Conservation (phyloP, 139 green algal species). For the Penium margaritaceum region DNA sequence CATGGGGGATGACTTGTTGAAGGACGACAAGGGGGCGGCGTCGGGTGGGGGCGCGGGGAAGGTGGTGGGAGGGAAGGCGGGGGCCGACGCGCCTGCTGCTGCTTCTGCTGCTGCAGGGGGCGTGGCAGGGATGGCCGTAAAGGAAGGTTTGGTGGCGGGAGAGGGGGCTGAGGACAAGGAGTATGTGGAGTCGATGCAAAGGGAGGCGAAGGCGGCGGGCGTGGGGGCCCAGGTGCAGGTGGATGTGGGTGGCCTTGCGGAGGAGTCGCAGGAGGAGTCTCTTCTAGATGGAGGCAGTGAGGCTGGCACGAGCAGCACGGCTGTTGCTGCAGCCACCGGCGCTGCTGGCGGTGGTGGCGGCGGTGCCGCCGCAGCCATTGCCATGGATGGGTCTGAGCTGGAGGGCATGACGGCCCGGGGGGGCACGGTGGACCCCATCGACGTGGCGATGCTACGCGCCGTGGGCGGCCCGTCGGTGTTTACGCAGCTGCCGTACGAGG, state of each 20-base stretch:
- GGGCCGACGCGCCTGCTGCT: neutral
- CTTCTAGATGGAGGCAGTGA: neutral
- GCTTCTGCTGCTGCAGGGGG: neutral
- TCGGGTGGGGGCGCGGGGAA: too few species aligned
- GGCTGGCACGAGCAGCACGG: neutral
- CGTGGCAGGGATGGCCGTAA: neutral
- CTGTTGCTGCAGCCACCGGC: too few species aligned
- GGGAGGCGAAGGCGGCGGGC: neutral
- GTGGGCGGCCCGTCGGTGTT: conserved; percentile 1
- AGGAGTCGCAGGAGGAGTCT: neutral
- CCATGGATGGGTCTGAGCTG: too few species aligned
- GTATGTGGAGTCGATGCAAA: neutral
- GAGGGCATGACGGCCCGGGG: neutral
- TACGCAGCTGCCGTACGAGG: neutral
- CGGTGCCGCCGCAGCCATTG: neutral
- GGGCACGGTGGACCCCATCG: neutral
- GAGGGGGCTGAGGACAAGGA: neutral
- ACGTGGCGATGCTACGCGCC: neutral
- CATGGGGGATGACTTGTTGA: conserved; percentile 4
- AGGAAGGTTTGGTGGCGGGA: neutral
- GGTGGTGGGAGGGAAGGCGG: too few species aligned
- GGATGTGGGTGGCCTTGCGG: neutral
- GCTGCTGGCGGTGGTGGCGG: too few species aligned
- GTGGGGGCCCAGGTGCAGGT: neutral
- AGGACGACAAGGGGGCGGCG: neutral